Conservation (phyloP, 2,329 filamentous ascomycete species). For the Sporothrix brasiliensis region DNA sequence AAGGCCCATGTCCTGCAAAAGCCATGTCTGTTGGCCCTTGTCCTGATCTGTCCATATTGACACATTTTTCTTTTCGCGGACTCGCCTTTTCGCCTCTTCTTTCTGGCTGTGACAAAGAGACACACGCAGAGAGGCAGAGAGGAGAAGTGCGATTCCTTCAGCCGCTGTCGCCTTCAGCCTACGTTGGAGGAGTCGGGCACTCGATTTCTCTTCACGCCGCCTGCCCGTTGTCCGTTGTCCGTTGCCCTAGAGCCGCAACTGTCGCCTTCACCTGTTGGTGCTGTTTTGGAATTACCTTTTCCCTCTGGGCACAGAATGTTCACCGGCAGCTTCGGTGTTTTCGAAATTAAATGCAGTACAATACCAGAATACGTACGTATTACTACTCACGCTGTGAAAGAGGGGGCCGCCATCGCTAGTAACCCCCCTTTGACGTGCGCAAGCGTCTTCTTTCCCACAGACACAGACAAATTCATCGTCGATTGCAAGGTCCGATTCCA, state of each 20-base stretch:
- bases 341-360: background rate
- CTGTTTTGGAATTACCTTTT: background rate
- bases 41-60: constrained; percentile 2
- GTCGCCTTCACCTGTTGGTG: background rate
- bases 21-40: background rate
- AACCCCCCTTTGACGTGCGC: constrained; percentile 21
- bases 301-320: background rate
- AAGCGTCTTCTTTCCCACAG: constrained; percentile 2
- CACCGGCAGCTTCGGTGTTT: constrained; percentile 2
- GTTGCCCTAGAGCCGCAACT: constrained; percentile 15
- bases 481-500: background rate
- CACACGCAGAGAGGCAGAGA: too few species aligned
- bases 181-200: too few species aligned
- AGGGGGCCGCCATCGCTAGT: background rate
- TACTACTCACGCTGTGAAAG: too few species aligned
- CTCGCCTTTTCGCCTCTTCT: background rate
- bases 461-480: background rate
- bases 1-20: too few species aligned
- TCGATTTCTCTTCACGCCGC: background rate
- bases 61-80: background rate
- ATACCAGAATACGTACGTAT: background rate
- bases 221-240: background rate
- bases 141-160: background rate
- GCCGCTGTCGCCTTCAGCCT: constrained; percentile 16
- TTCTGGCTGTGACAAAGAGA: too few species aligned